These are phyloP conservation scores for Pichia kluyveri DNA, from an alignment of 805 yeast species.

Conservation along the genomic window DNA sequence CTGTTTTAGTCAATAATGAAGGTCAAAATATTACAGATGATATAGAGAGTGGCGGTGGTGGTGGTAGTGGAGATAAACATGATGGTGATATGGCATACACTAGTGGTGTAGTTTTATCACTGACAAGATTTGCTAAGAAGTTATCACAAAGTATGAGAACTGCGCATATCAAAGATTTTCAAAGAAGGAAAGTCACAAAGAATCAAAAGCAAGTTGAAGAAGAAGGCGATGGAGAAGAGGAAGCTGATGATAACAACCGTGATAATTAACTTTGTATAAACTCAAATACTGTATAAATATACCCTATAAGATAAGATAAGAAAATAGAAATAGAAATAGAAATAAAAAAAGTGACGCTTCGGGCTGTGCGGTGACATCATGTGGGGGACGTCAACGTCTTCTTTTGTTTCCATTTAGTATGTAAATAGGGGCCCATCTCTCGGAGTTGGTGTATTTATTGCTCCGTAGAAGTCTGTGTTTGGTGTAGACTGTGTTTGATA, in stretches of 20 bases:
- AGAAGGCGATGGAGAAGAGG: conserved; percentile 4
- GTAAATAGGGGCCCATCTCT: too few relatives aligned
- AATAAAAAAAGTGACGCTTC: background rate
- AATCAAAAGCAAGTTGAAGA: conserved; percentile 6
- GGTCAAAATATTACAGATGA: background rate
- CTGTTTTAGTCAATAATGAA: background rate
- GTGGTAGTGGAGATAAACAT: background rate
- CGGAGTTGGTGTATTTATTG: too few relatives aligned
- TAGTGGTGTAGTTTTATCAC: background rate
- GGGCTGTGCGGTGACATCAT: background rate
- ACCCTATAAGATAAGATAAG: background rate
- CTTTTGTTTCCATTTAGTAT: too few relatives aligned
- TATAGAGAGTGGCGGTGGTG: background rate
- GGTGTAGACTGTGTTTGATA: too few relatives aligned
- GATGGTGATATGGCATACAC: background rate
- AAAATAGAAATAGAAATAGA: background rate
- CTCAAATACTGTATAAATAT: too few relatives aligned
- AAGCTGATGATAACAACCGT: background rate
- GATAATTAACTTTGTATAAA: too few relatives aligned
- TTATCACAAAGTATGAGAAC: conserved; percentile 50
- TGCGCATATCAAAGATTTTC: conserved; percentile 84
- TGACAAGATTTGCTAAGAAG: conserved; percentile 28
- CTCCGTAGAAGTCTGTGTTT: too few relatives aligned
- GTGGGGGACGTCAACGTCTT: background rate
- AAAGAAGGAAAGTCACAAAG: conserved; percentile 40